Evolutionary conservation across 2,329 filamentous ascomycete species (phyloP).

Genomic region (Graphium sp.): DNA sequence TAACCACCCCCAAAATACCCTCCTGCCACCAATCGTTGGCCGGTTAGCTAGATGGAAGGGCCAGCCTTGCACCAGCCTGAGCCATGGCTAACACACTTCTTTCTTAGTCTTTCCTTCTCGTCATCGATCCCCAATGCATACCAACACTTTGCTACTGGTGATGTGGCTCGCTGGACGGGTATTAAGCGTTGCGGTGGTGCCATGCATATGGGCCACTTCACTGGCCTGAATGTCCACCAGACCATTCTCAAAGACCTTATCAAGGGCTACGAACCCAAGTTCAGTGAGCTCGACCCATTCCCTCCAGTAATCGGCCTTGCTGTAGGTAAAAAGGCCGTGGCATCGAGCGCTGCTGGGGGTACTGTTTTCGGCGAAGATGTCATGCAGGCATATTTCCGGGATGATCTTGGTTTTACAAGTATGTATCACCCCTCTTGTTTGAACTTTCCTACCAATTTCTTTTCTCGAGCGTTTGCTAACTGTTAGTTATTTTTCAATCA

Average conservation of each 20-base stretch:
- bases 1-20: neutral
- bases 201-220: conserved; percentile 55
- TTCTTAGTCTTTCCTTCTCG: conserved; percentile 41
- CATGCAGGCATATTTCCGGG: conserved; percentile 45
- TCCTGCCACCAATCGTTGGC: neutral
- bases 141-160: conserved; percentile 52
- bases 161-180: conserved; percentile 54
- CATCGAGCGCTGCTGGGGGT: conserved; percentile 39
- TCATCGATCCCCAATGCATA: conserved; percentile 34
- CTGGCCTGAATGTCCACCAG: conserved; percentile 51
- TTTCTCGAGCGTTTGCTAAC: conserved; percentile 7
- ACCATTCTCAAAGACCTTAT: conserved; percentile 28
- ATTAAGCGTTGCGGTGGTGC: conserved; percentile 68
- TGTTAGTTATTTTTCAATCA: neutral
- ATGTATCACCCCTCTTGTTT: conserved; percentile 16
- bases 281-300: conserved; percentile 31
- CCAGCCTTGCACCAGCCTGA: too few relatives aligned
- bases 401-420: conserved; percentile 51
- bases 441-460: neutral
- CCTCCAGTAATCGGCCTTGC: conserved; percentile 55
- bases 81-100: too few relatives aligned
- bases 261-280: conserved; percentile 21
- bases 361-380: conserved; percentile 44
- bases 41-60: too few relatives aligned
- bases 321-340: conserved; percentile 51